Conservation (phyloP, 1,284 basidiomycete genomes). For the Cystobasidium pallidum region DNA sequence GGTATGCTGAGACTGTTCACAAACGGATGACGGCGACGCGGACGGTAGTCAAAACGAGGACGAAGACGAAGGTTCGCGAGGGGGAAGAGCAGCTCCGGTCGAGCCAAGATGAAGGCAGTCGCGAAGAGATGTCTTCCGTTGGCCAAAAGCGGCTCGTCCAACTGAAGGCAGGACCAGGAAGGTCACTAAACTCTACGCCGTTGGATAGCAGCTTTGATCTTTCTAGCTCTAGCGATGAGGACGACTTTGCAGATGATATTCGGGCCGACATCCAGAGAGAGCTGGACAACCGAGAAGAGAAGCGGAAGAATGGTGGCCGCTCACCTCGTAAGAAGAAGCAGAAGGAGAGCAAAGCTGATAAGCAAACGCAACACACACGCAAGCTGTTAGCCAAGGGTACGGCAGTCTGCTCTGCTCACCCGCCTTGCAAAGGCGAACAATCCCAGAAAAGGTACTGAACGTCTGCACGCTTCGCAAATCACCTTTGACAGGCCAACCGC, state of each 20-base stretch:
- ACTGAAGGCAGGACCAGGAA: neutral
- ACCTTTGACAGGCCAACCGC: constrained; percentile 15
- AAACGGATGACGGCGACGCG: constrained; percentile 28
- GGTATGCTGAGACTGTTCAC: too few relatives aligned
- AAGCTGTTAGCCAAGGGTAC: constrained; percentile 18
- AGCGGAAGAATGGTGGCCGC: constrained; percentile 23
- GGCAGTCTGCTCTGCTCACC: neutral
- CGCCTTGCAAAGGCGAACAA: neutral
- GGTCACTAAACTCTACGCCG: constrained; percentile 9
- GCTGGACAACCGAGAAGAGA: constrained; percentile 12
- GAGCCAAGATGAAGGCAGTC: constrained; percentile 11
- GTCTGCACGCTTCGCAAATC: neutral
- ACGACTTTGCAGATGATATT: constrained; percentile 34
- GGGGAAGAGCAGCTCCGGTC: constrained; percentile 7
- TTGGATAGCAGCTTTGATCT: constrained; percentile 17
- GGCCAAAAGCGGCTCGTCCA: neutral
- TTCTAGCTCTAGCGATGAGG: constrained; percentile 4
- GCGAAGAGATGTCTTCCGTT: constrained; percentile 1
- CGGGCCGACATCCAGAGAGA: constrained; percentile 24
- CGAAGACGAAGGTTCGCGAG: constrained; percentile 11
- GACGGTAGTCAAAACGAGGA: constrained; percentile 29
- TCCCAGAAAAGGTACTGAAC: neutral
- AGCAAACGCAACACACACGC: constrained; percentile 28
- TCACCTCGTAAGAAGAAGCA: constrained; percentile 14
- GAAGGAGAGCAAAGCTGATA: constrained; percentile 27